Evolutionary conservation across 2,329 filamentous ascomycete species (phyloP).

Genomic region (Arthrobotrys sphaeroides): DNA sequence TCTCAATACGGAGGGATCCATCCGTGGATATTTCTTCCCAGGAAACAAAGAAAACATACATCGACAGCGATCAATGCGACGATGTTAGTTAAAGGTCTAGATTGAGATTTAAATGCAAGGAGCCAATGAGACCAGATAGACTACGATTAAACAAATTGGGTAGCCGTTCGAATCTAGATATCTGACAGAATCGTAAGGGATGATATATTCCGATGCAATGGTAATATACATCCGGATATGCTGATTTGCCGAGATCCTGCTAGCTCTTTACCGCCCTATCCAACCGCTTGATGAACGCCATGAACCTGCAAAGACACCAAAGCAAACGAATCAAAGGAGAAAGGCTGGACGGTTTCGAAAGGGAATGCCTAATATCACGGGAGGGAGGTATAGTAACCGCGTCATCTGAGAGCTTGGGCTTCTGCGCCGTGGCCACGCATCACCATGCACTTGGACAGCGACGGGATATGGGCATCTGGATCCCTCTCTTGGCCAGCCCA

Average conservation of each 20-base stretch:
- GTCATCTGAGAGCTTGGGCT: neutral
- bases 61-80: neutral
- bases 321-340: slow-evolving; percentile 1
- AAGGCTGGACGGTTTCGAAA: slow-evolving; percentile 5
- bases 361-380: slow-evolving; percentile 11
- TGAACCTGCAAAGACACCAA: neutral
- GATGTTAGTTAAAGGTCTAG: slow-evolving; percentile 5
- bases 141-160: neutral
- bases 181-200: neutral
- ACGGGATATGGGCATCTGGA: slow-evolving; percentile 9
- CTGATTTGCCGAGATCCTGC: neutral
- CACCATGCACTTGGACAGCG: neutral
- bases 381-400: slow-evolving; percentile 9
- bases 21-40: neutral
- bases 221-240: slow-evolving; percentile 15
- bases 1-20: slow-evolving; percentile 1
- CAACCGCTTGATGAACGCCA: slow-evolving; percentile 13
- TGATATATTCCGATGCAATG: neutral
- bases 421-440: too few relatives aligned
- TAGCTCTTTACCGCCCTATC: neutral
- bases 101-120: slow-evolving; percentile 1
- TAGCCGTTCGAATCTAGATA: neutral
- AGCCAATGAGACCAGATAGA: neutral
- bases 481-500: slow-evolving; percentile 27
- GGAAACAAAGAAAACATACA: neutral